Base-by-base conservation (phyloP, 768 basidiomycete genomes). In the Tephrocybe sp. region DNA sequence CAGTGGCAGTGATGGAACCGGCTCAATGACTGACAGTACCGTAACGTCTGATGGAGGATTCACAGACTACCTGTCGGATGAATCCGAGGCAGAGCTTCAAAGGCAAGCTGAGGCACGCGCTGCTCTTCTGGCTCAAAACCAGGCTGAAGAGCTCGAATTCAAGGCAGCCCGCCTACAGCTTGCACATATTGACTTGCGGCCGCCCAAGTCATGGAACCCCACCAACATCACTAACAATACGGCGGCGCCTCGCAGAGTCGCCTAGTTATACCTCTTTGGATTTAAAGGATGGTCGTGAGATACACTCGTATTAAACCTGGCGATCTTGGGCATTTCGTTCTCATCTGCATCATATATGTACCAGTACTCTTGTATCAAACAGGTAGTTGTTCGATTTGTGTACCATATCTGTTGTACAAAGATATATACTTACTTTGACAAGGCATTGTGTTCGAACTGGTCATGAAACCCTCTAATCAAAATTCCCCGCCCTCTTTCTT, bases 1-100 rank as follows among this genome's bases (percentile, higher is more conserved):
- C 62, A 82, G 79, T 61, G 75, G 80, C 45, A 82, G 84, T 60
- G 79, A 81, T 57, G 82, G 85, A 19, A 69, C 78, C 42, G 80
- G 82, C 33, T 85, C 84, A 16, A 58, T 81, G 62, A 83, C 85
- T 3, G 87, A 88, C 63, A 82, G 82, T 52, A 92, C 91, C 4
- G 77, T 92, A 49, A 90, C 85, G 4, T 91, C 89, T 8, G 90
- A 92, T 58, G 90, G 89, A 11, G 89, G 83, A 13, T 93, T 93
- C 62, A 93, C 91, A 11, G 91, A 93, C 64, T 93, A 93, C 65
- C 69, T 92, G 26, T 92, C 89, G n/a, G 90, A 92, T 62, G 90
- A 93, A 68, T 92, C 89, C n/a, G 90, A 93, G 61, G 89, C 84
- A 22, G 90, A 93, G 64, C 67, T 93, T 48, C 90, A 93, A 68